Evolutionary conservation across 106 monocot genomes (phyloP), one percentile per base, ranked within the genome.

Genomic region (Phalaenopsis equestris): DNA sequence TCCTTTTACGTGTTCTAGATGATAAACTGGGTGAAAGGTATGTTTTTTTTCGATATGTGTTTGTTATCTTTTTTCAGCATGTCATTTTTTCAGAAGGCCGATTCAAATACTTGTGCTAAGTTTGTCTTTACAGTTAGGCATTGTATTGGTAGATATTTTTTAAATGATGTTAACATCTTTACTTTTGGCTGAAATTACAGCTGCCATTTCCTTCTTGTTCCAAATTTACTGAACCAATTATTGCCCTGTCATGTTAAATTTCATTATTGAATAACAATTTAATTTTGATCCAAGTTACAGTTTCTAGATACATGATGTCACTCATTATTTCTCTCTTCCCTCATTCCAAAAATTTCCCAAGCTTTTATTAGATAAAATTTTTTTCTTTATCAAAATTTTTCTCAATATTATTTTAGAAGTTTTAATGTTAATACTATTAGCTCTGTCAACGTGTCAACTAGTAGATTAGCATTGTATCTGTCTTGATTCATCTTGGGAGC

Each of bases 1-100:
- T 94, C 77, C 83, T 98, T 82, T 42, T 94, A 81, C 83, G 83
- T 79, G 77, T 79, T 85, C 76, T 47, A 9, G 73, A 80, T 83
- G 89, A 84, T 39, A 77, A 86, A 75, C 43, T 43, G 73, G 75
- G 23, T 79, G 72, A 42, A 76, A 91, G 84, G 87, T 90, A 47
- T 56, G 76, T 8, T 14, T 30, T 48, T 11, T 48, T 10, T 39
- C 46, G 30, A 45, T 52, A 19, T 74, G n/a, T 45, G 43, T 30
- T 30, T 30, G 30, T 72, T 72, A 43, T 74, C 19, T 42, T 45
- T 74, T 45, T 8, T 42, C 18, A 19, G 43, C 41, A 19, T 74
- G 43, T 61, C n/a, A 52, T 52, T 7, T 74, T 42, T 42, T 45
- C 19, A 7, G 42, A 74, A 45, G 41, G 42, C 8, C 43, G 45